Evolutionary conservation across 768 basidiomycete species (phyloP).

Genomic region (Imleria badia): DNA sequence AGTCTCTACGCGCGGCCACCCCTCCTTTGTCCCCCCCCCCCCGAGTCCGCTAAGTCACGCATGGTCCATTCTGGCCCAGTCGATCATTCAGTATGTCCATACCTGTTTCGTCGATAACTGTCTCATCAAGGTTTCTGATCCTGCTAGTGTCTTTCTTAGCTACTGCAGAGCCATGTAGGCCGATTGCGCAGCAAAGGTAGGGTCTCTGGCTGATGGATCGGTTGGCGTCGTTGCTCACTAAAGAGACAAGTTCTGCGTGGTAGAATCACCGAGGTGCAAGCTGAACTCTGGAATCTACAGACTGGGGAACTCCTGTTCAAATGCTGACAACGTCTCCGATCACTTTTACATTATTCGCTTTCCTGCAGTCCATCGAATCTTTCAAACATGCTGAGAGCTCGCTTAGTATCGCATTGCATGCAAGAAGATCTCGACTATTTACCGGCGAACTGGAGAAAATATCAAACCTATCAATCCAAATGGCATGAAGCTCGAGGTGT

Average conservation of each 20-base stretch:
- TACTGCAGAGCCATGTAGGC: conserved; percentile 87
- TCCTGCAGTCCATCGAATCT: conserved; percentile 71
- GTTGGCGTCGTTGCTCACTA: conserved; percentile 92
- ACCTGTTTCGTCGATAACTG: conserved; percentile 99
- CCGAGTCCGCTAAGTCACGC: conserved; percentile 52
- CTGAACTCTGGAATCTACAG: conserved; percentile 66
- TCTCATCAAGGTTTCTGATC: conserved; percentile 95
- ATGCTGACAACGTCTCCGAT: conserved; percentile 96
- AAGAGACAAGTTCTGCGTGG: conserved; percentile 83
- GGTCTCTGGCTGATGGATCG: conserved; percentile 82
- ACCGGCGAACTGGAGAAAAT: too few relatives aligned
- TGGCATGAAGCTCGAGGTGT: conserved; percentile 98
- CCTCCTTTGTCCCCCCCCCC: conserved; percentile 69
- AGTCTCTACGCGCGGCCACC: conserved; percentile 94
- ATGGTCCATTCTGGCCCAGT: conserved; percentile 85
- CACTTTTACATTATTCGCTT: conserved; percentile 94
- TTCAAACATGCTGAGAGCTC: conserved; percentile 88
- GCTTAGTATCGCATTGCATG: conserved; percentile 97
- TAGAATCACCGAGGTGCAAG: conserved; percentile 90
- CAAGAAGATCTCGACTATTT: too few relatives aligned
- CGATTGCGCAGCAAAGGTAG: conserved; percentile 95
- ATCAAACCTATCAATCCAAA: conserved; percentile 90
- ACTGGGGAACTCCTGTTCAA: conserved; percentile 82
- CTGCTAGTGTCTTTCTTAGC: conserved; percentile 94
- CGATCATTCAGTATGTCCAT: conserved; percentile 78